These are phyloP conservation scores for Pilobolus umbonatus DNA, from an alignment of 192 early-diverging fungal species.

Conservation along the genomic window DNA sequence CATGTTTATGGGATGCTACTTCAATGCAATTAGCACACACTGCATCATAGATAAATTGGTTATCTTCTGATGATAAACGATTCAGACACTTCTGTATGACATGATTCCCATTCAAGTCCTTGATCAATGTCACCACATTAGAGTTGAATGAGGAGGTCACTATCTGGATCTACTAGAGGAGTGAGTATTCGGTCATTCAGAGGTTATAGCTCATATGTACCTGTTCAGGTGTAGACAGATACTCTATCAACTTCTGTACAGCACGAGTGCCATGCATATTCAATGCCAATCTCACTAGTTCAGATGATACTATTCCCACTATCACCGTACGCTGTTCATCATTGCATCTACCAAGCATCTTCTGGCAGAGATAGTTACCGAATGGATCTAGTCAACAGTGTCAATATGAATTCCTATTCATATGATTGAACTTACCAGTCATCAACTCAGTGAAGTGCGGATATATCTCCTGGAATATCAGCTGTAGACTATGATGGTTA, in stretches of 20 bases:
- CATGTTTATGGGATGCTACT: constrained; percentile 84
- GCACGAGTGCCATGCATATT: constrained; percentile 92
- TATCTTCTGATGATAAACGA: constrained; percentile 64
- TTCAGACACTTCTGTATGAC: constrained; percentile 89
- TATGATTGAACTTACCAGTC: constrained; percentile 51
- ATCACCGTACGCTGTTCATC: constrained; percentile 73
- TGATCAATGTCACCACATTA: constrained; percentile 74
- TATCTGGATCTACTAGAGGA: constrained; percentile 49
- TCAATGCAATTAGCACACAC: constrained; percentile 72
- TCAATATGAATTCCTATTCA: too few relatives aligned
- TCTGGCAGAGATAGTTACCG: constrained; percentile 90
- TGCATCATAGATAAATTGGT: constrained; percentile 85
- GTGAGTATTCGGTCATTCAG: neutral
- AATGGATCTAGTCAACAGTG: constrained; percentile 83
- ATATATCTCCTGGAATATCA: constrained; percentile 75
- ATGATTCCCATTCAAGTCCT: constrained; percentile 90
- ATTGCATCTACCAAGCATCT: constrained; percentile 72
- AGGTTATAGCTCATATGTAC: constrained; percentile 11
- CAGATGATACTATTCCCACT: constrained; percentile 63
- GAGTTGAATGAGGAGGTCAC: constrained; percentile 61
- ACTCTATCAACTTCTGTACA: constrained; percentile 87
- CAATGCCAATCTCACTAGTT: constrained; percentile 72
- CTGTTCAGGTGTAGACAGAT: constrained; percentile 54
- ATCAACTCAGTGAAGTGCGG: constrained; percentile 74
- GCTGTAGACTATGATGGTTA: constrained; percentile 46